Conservation (phyloP, 2,329 filamentous ascomycete species). For the Orbilia quercus region DNA sequence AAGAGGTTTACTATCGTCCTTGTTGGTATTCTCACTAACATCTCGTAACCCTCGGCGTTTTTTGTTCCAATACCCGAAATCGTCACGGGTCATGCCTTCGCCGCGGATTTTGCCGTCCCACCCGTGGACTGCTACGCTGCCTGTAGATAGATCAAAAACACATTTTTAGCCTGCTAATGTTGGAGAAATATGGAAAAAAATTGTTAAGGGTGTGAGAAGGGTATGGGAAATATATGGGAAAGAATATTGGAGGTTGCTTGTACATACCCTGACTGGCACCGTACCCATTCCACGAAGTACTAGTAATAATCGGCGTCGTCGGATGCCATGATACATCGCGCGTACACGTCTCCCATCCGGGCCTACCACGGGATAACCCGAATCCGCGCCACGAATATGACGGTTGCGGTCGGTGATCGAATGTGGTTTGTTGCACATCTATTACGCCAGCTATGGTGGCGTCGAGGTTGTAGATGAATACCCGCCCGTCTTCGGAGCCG, state of each 20-base stretch:
- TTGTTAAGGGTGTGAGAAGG: no score
- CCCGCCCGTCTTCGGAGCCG: conserved; percentile 87
- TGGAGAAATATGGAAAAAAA: not conserved
- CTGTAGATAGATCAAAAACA: conserved; percentile 1
- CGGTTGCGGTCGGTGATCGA: conserved; percentile 70
- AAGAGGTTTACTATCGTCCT: conserved; percentile 7
- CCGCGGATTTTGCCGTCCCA: conserved; percentile 49
- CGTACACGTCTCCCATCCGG: conserved; percentile 79
- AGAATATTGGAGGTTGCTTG: no score
- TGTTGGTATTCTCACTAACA: conserved; percentile 2
- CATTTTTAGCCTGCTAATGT: conserved; percentile 9
- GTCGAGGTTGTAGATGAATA: conserved; percentile 94
- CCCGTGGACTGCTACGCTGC: conserved; percentile 41
- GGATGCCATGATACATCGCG: conserved; percentile 93
- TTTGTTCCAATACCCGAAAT: conserved; percentile 52
- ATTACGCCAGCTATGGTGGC: conserved; percentile 82
- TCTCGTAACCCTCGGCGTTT: conserved; percentile 35
- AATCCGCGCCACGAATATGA: conserved; percentile 69
- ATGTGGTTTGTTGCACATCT: conserved; percentile 79
- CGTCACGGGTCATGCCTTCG: conserved; percentile 39
- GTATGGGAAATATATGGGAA: no score
- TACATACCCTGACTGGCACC: conserved; percentile 64
- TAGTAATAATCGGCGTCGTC: conserved; percentile 78
- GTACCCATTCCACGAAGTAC: conserved; percentile 57
- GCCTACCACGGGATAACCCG: conserved; percentile 67